A percentile compares a stretch with the other conserved stretches of the same genome.
phyloP scores from a whole-genome alignment of 2,329 filamentous ascomycete genomes.

The Lecanicillium sp. region DNA sequence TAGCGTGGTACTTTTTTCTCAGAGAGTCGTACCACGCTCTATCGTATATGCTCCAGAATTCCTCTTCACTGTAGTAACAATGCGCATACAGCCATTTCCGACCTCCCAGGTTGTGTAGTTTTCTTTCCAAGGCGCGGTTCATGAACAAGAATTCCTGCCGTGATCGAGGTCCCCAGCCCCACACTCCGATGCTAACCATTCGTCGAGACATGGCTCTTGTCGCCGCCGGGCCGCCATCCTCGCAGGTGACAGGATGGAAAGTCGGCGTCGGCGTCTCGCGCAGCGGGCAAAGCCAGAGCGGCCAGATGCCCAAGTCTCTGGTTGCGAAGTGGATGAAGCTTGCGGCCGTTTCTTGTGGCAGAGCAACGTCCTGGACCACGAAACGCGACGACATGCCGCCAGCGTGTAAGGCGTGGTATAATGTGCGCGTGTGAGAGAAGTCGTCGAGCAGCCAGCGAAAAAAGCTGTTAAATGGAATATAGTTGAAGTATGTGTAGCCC shows the following conservation, averaged over 20 bases:
- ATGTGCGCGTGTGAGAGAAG: conserved; percentile 54
- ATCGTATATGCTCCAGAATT: conserved; percentile 60
- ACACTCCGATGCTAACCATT: conserved; percentile 59
- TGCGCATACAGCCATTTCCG: conserved; percentile 81
- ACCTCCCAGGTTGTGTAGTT: conserved; percentile 58
- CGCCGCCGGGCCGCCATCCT: rapidly evolving
- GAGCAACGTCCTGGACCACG: conserved; percentile 57
- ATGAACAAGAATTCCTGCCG: conserved; percentile 49
- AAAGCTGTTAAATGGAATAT: conserved; percentile 49
- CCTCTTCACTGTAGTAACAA: conserved; percentile 63
- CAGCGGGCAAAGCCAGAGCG: conserved; percentile 25
- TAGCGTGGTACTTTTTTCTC: conserved; percentile 53
- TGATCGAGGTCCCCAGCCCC: conserved; percentile 60
- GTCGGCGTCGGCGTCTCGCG: conserved; percentile 17
- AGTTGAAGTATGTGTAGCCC: conserved; percentile 48
- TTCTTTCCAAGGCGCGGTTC: conserved; percentile 61
- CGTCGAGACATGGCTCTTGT: conserved; percentile 9
- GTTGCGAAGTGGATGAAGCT: conserved; percentile 26
- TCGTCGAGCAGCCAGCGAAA: conserved; percentile 54
- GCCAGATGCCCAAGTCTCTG: conserved; percentile 21
- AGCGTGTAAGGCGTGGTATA: conserved; percentile 58
- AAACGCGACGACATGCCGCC: conserved; percentile 49
- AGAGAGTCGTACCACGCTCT: conserved; percentile 51
- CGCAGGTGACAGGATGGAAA: conserved; percentile 17
- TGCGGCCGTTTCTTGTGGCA: conserved; percentile 45